Evolutionary conservation across 2,329 filamentous ascomycete genomes (phyloP).

Genomic region (Beauveria sp.): DNA sequence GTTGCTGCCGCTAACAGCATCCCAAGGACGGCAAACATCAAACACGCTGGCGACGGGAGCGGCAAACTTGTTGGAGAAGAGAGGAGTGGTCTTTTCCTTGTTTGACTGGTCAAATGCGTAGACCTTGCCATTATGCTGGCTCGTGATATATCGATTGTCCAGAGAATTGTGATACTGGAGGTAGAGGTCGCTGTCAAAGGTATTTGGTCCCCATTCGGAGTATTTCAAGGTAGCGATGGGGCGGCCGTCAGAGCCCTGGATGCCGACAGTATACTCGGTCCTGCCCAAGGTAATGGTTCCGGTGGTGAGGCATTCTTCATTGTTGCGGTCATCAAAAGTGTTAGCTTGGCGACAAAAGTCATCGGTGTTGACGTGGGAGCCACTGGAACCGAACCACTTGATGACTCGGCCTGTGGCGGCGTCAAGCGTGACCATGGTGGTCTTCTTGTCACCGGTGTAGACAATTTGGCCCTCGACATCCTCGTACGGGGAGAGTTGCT

Average conservation of each 20-base stretch:
- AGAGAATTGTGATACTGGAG: conserved; percentile 73
- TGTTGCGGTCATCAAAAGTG: conserved; percentile 56
- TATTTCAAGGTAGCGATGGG: conserved; percentile 85
- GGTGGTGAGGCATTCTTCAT: conserved; percentile 69
- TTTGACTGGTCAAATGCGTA: conserved; percentile 68
- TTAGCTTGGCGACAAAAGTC: conserved; percentile 69
- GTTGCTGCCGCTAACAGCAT: conserved; percentile 54
- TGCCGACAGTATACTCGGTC: conserved; percentile 83
- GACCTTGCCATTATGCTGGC: conserved; percentile 74
- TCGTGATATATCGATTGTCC: conserved; percentile 85
- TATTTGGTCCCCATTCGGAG: conserved; percentile 92
- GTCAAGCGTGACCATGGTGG: conserved; percentile 80
- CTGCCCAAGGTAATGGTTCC: conserved; percentile 78
- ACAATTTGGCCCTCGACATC: conserved; percentile 70
- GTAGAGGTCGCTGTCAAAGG: conserved; percentile 78
- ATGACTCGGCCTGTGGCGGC: conserved; percentile 75
- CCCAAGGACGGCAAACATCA: conserved; percentile 70
- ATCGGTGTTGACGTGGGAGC: conserved; percentile 58
- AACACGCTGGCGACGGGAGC: conserved; percentile 83
- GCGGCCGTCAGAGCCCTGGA: conserved; percentile 66
- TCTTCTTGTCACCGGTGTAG: conserved; percentile 88
- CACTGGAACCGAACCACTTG: conserved; percentile 74
- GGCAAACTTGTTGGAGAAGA: conserved; percentile 62
- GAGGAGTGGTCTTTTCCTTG: conserved; percentile 40
- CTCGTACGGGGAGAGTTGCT: conserved; percentile 70